Conservation (phyloP, 2,329 filamentous ascomycete species). For the Sclerotinia borealis region DNA sequence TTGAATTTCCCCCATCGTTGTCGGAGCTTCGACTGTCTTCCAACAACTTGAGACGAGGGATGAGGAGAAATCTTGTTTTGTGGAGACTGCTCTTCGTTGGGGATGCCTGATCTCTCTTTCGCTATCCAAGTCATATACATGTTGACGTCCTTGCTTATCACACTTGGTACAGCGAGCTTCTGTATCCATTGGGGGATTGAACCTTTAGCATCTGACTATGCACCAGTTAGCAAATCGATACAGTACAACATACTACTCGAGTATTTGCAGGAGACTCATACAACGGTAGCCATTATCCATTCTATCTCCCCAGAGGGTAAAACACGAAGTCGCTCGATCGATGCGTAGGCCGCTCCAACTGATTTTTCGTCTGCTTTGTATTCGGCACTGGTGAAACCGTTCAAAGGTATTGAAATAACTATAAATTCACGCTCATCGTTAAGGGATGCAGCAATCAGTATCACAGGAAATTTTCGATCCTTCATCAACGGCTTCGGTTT, state of each 20-base stretch:
- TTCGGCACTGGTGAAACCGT: constrained; percentile 36
- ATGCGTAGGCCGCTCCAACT: constrained; percentile 56
- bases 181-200: constrained; percentile 60
- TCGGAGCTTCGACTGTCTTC: no score
- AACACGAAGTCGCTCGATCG: constrained; percentile 52
- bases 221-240: not conserved
- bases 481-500: constrained; percentile 47
- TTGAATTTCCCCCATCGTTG: not conserved
- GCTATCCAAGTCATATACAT: constrained; percentile 59
- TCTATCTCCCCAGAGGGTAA: constrained; percentile 43
- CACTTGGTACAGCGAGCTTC: constrained; percentile 53
- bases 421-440: constrained; percentile 42
- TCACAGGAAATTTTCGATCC: constrained; percentile 59
- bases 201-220: constrained; percentile 54
- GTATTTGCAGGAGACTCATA: constrained; percentile 26
- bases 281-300: constrained; percentile 75
- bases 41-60: no score
- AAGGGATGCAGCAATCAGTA: constrained; percentile 52
- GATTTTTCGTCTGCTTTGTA: constrained; percentile 40
- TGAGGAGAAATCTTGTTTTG: not conserved
- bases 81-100: no score
- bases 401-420: constrained; percentile 51
- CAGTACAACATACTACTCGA: not conserved
- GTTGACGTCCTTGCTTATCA: constrained; percentile 65
- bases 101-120: constrained; percentile 19